Base-by-base conservation (phyloP, 2,329 filamentous ascomycete genomes). In the Xylaria sp. region DNA sequence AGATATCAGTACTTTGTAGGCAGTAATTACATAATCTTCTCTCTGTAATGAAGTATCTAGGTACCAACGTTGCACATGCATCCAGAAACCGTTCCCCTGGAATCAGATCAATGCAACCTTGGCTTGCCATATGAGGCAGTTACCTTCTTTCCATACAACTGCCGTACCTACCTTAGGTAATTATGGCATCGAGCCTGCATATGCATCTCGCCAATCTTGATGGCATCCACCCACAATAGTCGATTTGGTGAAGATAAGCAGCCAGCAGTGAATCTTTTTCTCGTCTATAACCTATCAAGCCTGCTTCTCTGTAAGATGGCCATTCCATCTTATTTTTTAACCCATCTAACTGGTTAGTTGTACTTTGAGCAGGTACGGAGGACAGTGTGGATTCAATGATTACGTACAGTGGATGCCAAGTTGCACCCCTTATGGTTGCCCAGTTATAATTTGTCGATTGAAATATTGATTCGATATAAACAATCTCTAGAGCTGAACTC, bases 171-270 rank as follows among this genome's bases (percentile, higher is more conserved):
- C 13, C 38, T 40, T 40, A 11, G 9, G 4, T 2, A 13, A 13
- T 40, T 40, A 6, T 17, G 5, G 11, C 6, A 15, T 15, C 38
- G 13, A 5, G 15, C 5, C 38, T 15, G 38, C 15, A 40, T 28
- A 23, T 56, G 48, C 63, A 42, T 65, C 57, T 65, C 63, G 63
- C 63, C 48, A 60, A 65, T 65, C 63, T 61, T 2, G 31, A 53
- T 54, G n/a, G 31, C 31, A 49, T 40, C 61, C 42, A 57, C 40
- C n/a, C 51, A 51, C 33, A 20, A 31, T 26, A 7, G 20, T 46
- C 4, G 11, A 59, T 44, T 11, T 33, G 7, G 54, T 58, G 56
- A 31, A 20, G 23, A 31, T 31, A 46, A 23, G 26, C 40, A 59
- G 40, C 53, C 31, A 23, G 38, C 33, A 56, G 31, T 23, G n/a